phyloP scores from a whole-genome alignment of 148 eudicot species.

The Dysphania ambrosioides region DNA sequence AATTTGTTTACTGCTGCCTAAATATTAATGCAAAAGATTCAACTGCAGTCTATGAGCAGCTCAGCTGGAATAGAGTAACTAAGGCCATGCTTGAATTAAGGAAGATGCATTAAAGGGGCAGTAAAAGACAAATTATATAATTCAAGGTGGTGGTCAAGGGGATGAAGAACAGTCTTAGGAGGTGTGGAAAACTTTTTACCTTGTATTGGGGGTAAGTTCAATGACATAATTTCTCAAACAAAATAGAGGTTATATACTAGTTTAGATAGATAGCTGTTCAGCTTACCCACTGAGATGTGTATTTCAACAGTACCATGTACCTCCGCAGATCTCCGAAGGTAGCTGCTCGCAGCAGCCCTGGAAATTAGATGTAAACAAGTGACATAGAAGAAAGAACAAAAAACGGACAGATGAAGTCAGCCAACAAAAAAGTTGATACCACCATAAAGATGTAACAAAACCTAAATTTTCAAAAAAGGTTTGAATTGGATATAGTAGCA shows the following conservation, averaged over 20 bases:
- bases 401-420: too few species aligned
- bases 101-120: too few species aligned
- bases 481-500: not conserved
- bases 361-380: slow-evolving; percentile 1
- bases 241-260: not conserved
- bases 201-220: too few species aligned
- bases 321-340: slow-evolving; percentile 70
- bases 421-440: not conserved
- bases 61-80: not conserved
- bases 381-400: not conserved
- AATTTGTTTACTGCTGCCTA: not conserved
- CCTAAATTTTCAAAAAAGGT: not conserved
- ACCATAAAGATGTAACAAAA: slow-evolving; percentile 1
- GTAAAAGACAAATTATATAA: too few species aligned
- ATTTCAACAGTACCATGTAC: slow-evolving; percentile 84
- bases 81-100: not conserved
- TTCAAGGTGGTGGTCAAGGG: not conserved
- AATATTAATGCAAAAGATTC: not conserved
- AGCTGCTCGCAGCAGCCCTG: slow-evolving; percentile 76
- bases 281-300: slow-evolving; percentile 70
- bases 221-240: not conserved
- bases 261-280: not conserved
- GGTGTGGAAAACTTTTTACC: not conserved
- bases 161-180: not conserved
- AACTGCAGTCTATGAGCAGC: not conserved